phyloP scores from a whole-genome alignment of 148 eudicot genomes.

The Rhododendron griersonianum region DNA sequence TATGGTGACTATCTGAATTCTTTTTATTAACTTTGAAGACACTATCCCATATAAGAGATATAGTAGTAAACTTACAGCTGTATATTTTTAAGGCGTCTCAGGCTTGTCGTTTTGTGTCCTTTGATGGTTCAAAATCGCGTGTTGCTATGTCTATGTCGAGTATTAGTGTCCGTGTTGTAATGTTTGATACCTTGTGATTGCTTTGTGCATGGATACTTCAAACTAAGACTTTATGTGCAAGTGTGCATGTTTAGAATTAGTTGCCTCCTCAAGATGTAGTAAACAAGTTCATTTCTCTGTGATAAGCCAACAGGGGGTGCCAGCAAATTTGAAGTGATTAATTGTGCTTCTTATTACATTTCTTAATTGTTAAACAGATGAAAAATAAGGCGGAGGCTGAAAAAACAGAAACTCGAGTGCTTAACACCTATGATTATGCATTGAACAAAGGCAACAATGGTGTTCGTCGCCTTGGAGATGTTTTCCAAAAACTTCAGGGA shows the following conservation, averaged over 20 bases:
- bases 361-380: slow-evolving; percentile 39
- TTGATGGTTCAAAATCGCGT: neutral
- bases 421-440: slow-evolving; percentile 67
- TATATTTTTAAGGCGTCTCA: neutral
- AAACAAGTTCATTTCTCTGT: neutral
- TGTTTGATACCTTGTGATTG: slow-evolving; percentile 4
- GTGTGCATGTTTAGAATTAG: neutral
- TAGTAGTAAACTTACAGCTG: neutral
- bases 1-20: neutral
- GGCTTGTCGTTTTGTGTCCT: neutral
- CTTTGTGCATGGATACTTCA: neutral
- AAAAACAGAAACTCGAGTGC: slow-evolving; percentile 59
- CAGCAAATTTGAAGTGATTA: neutral
- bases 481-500: slow-evolving; percentile 34
- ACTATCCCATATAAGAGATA: neutral
- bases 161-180: neutral
- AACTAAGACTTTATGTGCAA: neutral
- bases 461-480: slow-evolving; percentile 47
- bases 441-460: slow-evolving; percentile 85
- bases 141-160: neutral
- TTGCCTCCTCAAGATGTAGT: neutral
- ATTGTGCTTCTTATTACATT: neutral
- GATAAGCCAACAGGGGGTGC: neutral
- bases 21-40: neutral
- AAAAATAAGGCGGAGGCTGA: slow-evolving; percentile 64